phyloP scores from a whole-genome alignment of 164 flowering plant genomes.

The Liriodendron chinense region DNA sequence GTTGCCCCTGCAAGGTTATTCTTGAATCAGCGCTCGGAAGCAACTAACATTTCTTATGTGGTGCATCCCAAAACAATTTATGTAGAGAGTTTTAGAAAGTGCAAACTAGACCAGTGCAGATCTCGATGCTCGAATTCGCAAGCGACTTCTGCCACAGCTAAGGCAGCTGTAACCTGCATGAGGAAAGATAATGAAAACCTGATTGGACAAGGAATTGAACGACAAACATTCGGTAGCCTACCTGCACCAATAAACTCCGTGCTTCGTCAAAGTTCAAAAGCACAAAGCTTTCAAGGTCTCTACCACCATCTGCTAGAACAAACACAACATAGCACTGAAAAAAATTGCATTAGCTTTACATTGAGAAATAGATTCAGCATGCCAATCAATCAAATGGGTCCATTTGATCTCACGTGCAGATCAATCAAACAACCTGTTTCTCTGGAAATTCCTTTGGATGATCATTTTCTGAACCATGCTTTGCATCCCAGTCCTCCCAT shows the following conservation, averaged over 20 bases:
- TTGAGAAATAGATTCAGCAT: neutral
- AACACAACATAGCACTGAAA: slow-evolving; percentile 79
- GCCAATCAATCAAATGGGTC: neutral
- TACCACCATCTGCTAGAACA: slow-evolving; percentile 84
- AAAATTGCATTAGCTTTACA: slow-evolving; percentile 14
- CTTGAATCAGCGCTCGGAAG: neutral
- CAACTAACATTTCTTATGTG: neutral
- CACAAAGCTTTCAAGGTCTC: slow-evolving; percentile 90
- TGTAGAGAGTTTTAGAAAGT: neutral
- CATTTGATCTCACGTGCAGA: neutral
- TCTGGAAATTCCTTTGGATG: slow-evolving; percentile 77
- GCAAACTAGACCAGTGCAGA: slow-evolving; percentile 69
- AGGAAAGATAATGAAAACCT: neutral
- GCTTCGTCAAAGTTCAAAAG: slow-evolving; percentile 74
- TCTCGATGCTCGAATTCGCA: slow-evolving; percentile 96
- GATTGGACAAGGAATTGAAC: neutral
- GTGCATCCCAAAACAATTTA: neutral
- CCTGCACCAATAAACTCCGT: slow-evolving; percentile 75
- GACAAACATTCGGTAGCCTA: slow-evolving; percentile 10
- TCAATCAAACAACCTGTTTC: slow-evolving; percentile 52
- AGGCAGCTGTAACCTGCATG: slow-evolving; percentile 72
- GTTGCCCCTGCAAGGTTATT: slow-evolving; percentile 72
- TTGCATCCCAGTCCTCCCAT: slow-evolving; percentile 89
- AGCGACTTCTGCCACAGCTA: slow-evolving; percentile 94
- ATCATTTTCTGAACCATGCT: slow-evolving; percentile 85